Evolutionary conservation across 2,329 filamentous ascomycete species (phyloP), one percentile per base, ranked within the genome.

Genomic region (Beauveria pseudobassiana): DNA sequence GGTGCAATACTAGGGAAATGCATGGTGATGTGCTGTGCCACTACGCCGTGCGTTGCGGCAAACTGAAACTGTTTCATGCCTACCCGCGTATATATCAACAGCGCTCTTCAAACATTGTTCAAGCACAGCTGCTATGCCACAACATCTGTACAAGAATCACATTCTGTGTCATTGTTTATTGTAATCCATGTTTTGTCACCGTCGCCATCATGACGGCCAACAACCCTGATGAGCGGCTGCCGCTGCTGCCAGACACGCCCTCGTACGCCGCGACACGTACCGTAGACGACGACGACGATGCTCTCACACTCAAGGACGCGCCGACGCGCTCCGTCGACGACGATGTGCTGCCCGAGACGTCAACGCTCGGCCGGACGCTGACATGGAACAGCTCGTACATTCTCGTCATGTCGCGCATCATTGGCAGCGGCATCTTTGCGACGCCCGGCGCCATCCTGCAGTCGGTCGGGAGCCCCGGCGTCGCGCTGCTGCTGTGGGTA

Each of bases 391-490:
- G 82, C 66, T 83, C 84, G 1, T 88, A 86, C 69, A 85, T 89
- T 60, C 77, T 89, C 22, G 84, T 87, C 8, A 85, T 89, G 28
- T 88, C 85, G 1, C 80, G 87, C 14, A 85, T 90, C 6, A 85
- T 90, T 34, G 87, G 87, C 14, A 87, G 81, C 67, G 87, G 87
- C 28, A 89, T 91, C 65, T 91, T 90, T 67, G 87, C 87, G 0
- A 89, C 87, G 0, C 88, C 86, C 0, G 87, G 85, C 0, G 80
- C 86, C 5, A 88, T 91, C 55, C 78, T 89, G 3, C 80, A 83
- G 43, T 81, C 84, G 0, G 84, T 86, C 2, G 88, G 88, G 1
- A 90, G 87, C 61, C 78, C 87, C 0, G 87, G 87, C 0, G 73
- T 90, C 2, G 80, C 85, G 0, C 71, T 90, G 1, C 65, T 80